A percentile compares a stretch with the other conserved stretches of the same genome.
Conservation (phyloP, 164 flowering plant species). For the Echeveria elegans region DNA sequence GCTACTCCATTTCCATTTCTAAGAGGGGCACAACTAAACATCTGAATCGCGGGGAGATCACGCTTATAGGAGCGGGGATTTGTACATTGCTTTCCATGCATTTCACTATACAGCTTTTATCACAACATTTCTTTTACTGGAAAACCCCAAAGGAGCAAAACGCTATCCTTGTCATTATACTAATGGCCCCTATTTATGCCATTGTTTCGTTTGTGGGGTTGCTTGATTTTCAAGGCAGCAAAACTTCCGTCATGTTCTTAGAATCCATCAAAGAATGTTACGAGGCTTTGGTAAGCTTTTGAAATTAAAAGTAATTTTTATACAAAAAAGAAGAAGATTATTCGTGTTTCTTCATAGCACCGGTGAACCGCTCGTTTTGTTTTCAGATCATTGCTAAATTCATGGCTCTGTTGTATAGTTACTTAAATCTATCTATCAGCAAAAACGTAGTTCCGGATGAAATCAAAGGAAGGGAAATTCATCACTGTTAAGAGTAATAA, state of each 20-base stretch:
- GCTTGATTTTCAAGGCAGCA: constrained; percentile 70
- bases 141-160: constrained; percentile 94
- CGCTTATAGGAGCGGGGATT: constrained; percentile 46
- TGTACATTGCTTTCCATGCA: constrained; percentile 62
- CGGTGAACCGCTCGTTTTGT: constrained; percentile 7
- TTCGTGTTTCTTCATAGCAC: neutral
- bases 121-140: constrained; percentile 93
- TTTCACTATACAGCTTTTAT: constrained; percentile 71
- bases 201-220: constrained; percentile 66
- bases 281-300: constrained; percentile 75
- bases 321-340: neutral
- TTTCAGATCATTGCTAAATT: constrained; percentile 94
- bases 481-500: too few relatives aligned
- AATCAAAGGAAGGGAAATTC: constrained; percentile 88
- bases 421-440: constrained; percentile 79
- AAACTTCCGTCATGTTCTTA: constrained; percentile 67
- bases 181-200: constrained; percentile 91
- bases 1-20: too few relatives aligned
- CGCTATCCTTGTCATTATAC: constrained; percentile 76
- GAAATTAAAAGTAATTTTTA: neutral
- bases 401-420: constrained; percentile 82
- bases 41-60: constrained; percentile 52
- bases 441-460: constrained; percentile 77
- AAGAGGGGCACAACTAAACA: too few relatives aligned
- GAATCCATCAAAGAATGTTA: constrained; percentile 91